Evolutionary conservation across 768 basidiomycete genomes (phyloP), one percentile per base, ranked within the genome.

Genomic region (Agaricus subrufescens): DNA sequence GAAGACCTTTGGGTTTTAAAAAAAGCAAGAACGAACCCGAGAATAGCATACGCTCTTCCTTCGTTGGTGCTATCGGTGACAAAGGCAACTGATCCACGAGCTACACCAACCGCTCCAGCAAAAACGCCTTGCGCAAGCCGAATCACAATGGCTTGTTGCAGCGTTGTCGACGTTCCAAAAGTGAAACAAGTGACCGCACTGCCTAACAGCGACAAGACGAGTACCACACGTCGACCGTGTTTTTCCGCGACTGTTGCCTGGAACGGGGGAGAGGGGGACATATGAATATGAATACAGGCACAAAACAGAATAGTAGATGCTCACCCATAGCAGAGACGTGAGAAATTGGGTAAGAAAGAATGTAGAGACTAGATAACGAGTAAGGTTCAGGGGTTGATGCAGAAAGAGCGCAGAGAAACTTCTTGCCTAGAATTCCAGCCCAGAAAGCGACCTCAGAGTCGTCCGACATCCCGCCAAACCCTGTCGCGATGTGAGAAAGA

Each of bases 321-420:
- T 56, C 65, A 88, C 90, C 96, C 97, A 99, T 54, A 98, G 77
- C 31, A 99, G 73, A 29, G 93, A 94, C 0, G 96, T 98, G 30
- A 96, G 73, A 71, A 98, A 98, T 65, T 99, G 97, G 1, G 95
- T 94, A 63, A 97, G 74, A 75, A 98, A 98, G 73, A 94, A 94
- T 2, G 83, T 84, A 38, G 91, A 81, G 27, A 91, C 90, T 89
- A 58, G 43, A 34, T 44, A 26, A 54, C 43, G 49, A 37, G 42
- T 56, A 50, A 61, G 58, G 50, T 40, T 61, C 59, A 56, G 65
- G 54, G 50, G 57, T 45, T 25, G 37, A 37, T 49, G 46, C 19
- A 57, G 25, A 59, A 45, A 31, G n/a, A 37, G 11, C 27, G 34
- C 34, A 30, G 31, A 31, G 27, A 57, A 50, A 37, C 54, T 42